Percentiles rank a stretch among this genome's conserved stretches.
phyloP scores from a whole-genome alignment of 23 red algal genomes.

The Chondrus crispus region DNA sequence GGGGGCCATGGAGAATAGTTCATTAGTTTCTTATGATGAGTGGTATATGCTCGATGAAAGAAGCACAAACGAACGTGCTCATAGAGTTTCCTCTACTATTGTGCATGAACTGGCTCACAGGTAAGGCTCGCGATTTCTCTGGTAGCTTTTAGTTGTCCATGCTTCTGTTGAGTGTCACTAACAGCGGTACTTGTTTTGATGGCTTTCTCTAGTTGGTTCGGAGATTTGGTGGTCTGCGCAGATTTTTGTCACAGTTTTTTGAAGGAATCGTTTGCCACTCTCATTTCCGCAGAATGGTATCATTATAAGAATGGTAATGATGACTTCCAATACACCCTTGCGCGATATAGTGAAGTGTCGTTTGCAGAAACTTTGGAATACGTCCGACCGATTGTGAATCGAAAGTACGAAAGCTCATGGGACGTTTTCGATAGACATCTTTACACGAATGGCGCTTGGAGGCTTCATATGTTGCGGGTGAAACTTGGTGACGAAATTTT shows the following conservation, averaged over 20 bases:
- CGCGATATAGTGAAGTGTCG: constrained; percentile 32
- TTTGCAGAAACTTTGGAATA: constrained; percentile 59
- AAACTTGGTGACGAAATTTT: constrained; percentile 61
- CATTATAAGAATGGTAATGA: constrained; percentile 53
- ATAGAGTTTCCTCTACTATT: constrained; percentile 49
- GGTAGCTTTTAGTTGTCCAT: too few relatives aligned
- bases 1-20: constrained; percentile 79
- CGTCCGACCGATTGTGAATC: constrained; percentile 51
- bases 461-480: constrained; percentile 68
- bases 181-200: too few relatives aligned
- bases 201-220: too few relatives aligned
- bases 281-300: constrained; percentile 60
- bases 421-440: constrained; percentile 66
- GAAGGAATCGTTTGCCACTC: constrained; percentile 67
- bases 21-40: constrained; percentile 72
- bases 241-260: constrained; percentile 66
- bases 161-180: too few relatives aligned
- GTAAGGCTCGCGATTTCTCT: too few relatives aligned
- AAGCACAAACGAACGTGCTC: constrained; percentile 39
- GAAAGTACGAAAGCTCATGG: constrained; percentile 62
- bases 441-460: constrained; percentile 71
- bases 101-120: constrained; percentile 74
- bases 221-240: constrained; percentile 55
- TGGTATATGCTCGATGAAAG: constrained; percentile 65
- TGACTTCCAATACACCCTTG: constrained; percentile 48